Conservation (phyloP, 2,329 filamentous ascomycete genomes). For the Fusarium tupiense region DNA sequence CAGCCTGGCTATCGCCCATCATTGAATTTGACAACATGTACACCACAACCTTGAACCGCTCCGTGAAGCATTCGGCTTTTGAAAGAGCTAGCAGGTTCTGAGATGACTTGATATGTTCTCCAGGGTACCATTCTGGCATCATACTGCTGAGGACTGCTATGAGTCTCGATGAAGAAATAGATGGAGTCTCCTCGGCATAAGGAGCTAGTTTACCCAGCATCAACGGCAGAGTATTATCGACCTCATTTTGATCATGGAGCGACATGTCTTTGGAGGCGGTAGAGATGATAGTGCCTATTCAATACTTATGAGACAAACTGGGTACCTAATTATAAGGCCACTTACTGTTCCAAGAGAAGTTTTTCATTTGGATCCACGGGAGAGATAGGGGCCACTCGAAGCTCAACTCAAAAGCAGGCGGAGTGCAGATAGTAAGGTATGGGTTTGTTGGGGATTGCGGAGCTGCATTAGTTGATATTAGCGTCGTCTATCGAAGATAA, state of each 20-base stretch:
- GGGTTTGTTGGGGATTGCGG: accelerated
- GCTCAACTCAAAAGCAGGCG: accelerated
- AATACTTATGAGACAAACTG: too few relatives aligned
- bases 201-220: too few relatives aligned
- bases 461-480: accelerated
- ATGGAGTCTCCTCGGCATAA: too few relatives aligned
- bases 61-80: too few relatives aligned
- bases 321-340: accelerated
- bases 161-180: accelerated
- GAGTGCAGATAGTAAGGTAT: neutral
- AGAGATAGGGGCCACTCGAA: accelerated
- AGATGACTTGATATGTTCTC: neutral
- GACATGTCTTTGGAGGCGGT: too few relatives aligned
- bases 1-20: accelerated
- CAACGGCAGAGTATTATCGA: too few relatives aligned
- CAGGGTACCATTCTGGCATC: neutral
- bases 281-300: too few relatives aligned
- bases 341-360: neutral
- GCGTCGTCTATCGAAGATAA: accelerated
- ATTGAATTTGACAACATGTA: neutral
- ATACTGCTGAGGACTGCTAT: accelerated
- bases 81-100: too few relatives aligned
- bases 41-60: neutral
- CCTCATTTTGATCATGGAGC: too few relatives aligned
- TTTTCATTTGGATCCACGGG: accelerated